Base-by-base conservation (phyloP, 2,329 filamentous ascomycete genomes). In the Rosellinia necatrix region DNA sequence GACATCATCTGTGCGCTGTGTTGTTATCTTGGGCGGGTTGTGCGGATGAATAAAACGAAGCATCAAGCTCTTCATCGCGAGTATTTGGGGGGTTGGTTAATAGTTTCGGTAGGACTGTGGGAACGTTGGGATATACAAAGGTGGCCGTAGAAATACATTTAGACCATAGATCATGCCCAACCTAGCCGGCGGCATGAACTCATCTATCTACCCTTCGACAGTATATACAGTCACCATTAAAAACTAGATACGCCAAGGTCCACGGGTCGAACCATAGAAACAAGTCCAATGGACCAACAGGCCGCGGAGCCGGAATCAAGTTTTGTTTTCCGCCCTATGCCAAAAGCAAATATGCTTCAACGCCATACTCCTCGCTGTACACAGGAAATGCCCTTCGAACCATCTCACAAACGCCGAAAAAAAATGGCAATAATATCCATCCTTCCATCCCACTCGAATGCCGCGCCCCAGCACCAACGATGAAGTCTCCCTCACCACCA, bases 351-450 rank as follows among this genome's bases (percentile, higher is more conserved):
- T 15, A 29, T 35, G 32, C 41, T 35, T 8, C 19, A 40, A 56
- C 61, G 50, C 62, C 59, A 3, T 41, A 59, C 61, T 48, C 59
- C 61, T 56, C 56, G 58, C 61, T 62, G 9, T 49, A 55, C 46
- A 52, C 37, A 49, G 43, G 24, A 54, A 55, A 58, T 55, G 49
- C 46, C 19, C 41, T 44, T 6, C 10, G 42, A n/a, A 49, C 49
- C 32, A 46, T 38, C 12, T 51, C 29, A 52, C n/a, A 15, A 42
- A 40, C 38, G 30, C 32, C 32, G n/a, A n/a, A n/a, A 47, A 22
- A 49, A 42, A 42, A 44, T 27, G 35, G 37, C 12, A 27, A 10
- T 35, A 43, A 41, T 44, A 54, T 56, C 19, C 42, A 40, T 43
- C 21, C 19, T 25, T 13, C 30, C 10, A 22, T 19, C 13, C n/a